Evolutionary conservation across 73 alveolate species (phyloP), one percentile per base, ranked within the genome.

Genomic region (Paramecium primaurelia): DNA sequence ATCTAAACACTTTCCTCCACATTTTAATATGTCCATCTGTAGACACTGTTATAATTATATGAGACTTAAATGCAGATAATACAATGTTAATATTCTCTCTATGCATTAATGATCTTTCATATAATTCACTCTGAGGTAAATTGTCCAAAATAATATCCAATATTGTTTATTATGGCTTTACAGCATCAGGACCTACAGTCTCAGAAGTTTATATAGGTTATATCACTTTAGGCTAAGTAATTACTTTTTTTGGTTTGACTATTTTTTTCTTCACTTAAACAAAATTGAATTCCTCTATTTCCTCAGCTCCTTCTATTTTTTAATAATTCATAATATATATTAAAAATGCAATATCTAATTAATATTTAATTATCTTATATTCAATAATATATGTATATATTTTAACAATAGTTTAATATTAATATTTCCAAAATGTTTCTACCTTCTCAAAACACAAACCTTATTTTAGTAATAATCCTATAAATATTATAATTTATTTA

Each of bases 1-100:
- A 97, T 86, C 94, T 89, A 75, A 92, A 95, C 32, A 92, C 58
- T 75, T 97, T 97, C 92, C 96, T 97, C 99, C 99, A 97, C 88
- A 97, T 95, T 75, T 97, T 97, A 7, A 97, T 92, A 37, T 93
- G 94, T 14, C 99, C 99, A 86, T 97, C 99, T 69, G 92, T 83
- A 38, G 98, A 94, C 38, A 96, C 92, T 4, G 99, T 97, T 20
- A 97, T 92, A 54, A 97, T 96, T 49, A 92, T 94, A 87, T 96
- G 98, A 38, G 96, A 86, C 64, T 77, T 89, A 22, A 92, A 92
- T 73, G 98, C 93, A 37, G 93, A 92, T 40, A 95, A 88, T 32
- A 68, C 95, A 30, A 92, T 92, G 60, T 92, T 95, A 16, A 97
- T 92, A 7, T 87, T 38, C 75, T 96, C 98, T 80, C 95, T 93